Evolutionary conservation across 192 early-diverging fungal genomes (phyloP).

Genomic region (Rhizoclosmatium globosum): DNA sequence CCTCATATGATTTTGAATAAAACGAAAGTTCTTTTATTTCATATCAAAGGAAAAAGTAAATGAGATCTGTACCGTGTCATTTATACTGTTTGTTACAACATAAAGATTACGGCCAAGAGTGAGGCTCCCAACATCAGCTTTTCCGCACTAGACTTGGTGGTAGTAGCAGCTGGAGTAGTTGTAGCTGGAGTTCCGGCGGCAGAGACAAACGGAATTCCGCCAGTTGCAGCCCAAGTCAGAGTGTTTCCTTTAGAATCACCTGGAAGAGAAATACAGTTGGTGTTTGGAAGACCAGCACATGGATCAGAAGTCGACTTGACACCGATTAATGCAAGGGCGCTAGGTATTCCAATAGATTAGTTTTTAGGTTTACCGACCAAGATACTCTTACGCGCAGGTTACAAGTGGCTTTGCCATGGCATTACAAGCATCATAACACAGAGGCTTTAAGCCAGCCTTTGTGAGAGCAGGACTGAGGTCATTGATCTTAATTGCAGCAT

Average conservation of each 20-base stretch:
- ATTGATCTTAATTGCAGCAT: neutral
- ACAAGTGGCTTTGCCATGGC: neutral
- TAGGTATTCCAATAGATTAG: too few species aligned
- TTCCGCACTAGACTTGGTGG: neutral
- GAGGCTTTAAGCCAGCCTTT: neutral
- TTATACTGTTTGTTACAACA: too few species aligned
- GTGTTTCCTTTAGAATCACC: neutral
- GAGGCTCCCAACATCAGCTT: too few species aligned
- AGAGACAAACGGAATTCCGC: neutral
- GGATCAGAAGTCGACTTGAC: constrained; percentile 9
- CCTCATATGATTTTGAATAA: too few species aligned
- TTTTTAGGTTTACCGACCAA: too few species aligned
- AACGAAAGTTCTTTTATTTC: too few species aligned
- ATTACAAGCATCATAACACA: constrained; percentile 12
- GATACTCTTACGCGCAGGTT: neutral
- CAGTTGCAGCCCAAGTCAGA: constrained; percentile 6
- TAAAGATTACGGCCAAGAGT: too few species aligned
- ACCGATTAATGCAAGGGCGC: neutral
- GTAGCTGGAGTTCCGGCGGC: neutral
- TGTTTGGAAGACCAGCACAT: constrained; percentile 10
- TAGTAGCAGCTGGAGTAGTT: neutral
- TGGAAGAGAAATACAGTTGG: constrained; percentile 6
- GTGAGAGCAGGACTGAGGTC: constrained; percentile 6
- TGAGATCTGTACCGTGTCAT: too few species aligned
- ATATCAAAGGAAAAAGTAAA: too few species aligned